phyloP scores from a whole-genome alignment of 1,139 yeast genomes.

The Kodamaea sp. region DNA sequence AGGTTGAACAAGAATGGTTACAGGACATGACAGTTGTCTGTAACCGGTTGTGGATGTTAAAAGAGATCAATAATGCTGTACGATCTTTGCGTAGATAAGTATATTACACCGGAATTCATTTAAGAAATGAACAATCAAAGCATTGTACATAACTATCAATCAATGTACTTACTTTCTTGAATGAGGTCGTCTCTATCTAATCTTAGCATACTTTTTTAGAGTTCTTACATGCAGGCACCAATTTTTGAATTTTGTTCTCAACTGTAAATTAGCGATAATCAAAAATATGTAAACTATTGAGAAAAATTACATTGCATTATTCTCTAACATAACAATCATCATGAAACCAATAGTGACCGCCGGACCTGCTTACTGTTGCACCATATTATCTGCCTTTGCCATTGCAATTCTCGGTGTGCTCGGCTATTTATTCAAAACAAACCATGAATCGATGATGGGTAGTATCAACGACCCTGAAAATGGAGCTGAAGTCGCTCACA shows the following conservation, averaged over 20 bases:
- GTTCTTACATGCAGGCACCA: not conserved
- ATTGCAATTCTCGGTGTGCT: constrained; percentile 80
- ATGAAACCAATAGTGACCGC: constrained; percentile 39
- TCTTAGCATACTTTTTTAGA: not conserved
- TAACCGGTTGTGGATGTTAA: constrained; percentile 28
- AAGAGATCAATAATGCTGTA: constrained; percentile 16
- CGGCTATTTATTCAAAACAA: constrained; percentile 73
- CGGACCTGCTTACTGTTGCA: constrained; percentile 92
- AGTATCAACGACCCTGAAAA: constrained; percentile 86
- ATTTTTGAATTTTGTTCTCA: not conserved
- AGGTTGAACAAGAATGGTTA: constrained; percentile 23
- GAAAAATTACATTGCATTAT: not conserved
- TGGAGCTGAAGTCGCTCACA: constrained; percentile 89
- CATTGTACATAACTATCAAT: too few relatives aligned
- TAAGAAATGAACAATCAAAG: too few relatives aligned
- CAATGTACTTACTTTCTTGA: too few relatives aligned
- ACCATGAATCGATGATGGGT: constrained; percentile 91
- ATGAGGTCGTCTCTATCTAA: too few relatives aligned
- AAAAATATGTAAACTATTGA: not conserved
- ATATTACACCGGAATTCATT: too few relatives aligned
- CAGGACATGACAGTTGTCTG: constrained; percentile 24
- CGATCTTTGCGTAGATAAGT: not conserved
- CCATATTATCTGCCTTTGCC: constrained; percentile 87
- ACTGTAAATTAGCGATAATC: not conserved
- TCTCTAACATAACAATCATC: not conserved